Base-by-base conservation (phyloP, 2,329 filamentous ascomycete species). In the Fusarium chaquense region DNA sequence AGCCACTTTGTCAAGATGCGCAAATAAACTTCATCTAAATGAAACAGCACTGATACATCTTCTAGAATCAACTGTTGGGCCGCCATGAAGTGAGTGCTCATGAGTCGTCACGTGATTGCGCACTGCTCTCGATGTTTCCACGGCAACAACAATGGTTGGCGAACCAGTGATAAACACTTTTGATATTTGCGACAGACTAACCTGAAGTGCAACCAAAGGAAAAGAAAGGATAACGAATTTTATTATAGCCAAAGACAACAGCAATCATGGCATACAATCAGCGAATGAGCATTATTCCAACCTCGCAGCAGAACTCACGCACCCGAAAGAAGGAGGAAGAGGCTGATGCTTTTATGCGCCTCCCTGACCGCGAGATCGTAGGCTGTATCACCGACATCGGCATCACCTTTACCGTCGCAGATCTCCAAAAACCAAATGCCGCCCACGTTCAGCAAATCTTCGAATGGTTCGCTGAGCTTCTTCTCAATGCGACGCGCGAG, bases 301-400 rank as follows among this genome's bases (percentile, higher is more conserved):
- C 81, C 50, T 78, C 81, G 76, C 84, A 86, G 76, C 82, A 85
- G 62, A 79, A 81, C 47, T 82, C 83, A 69, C 85, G 86, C 57
- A 79, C 82, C 61, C 84, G 86, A 74, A 87, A 87, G 76, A 88
- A 87, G 76, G 86, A 88, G 69, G 86, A 89, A 33, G 84, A 88
- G 59, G 83, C 85, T 55, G 85, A 88, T 76, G 85, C 86, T 57
- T 86, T 87, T 73, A 88, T 89, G 83, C 83, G 85, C 57, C 83
- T 89, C 59, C 84, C 87, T 10, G 89, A 89, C 78, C 85, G 85
- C 75, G 96, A 99, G 80, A 98, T 99, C 66, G 95, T 95, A 73
- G 94, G 93, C 78, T 99, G 96, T 81, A 98, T 99, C 83, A 96
- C 91, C 76, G 96, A 98, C 79, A 97, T 98, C 76, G 95, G 95